Evolutionary conservation across 768 basidiomycete species (phyloP), one percentile per base, ranked within the genome.

Genomic region (Boletus fagicola): DNA sequence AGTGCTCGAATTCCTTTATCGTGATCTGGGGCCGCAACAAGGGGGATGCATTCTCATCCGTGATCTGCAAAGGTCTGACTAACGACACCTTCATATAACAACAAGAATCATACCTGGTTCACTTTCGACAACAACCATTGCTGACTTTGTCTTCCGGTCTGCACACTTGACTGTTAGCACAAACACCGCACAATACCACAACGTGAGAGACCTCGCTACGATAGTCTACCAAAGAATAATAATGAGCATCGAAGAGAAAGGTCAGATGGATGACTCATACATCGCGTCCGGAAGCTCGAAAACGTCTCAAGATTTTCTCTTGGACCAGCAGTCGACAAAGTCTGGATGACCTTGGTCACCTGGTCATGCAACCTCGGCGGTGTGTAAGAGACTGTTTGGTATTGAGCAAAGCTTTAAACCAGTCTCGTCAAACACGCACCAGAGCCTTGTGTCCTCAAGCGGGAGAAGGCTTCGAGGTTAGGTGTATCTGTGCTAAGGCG

Each of bases 61-160:
- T 93, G 58, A 87, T 83, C 89, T 91, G 51, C 61, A 13, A 48
- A 26, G 26, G 18, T 38, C 50, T 45, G 43, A 33, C 26, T 18
- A 51, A 62, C 54, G 47, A 56, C 26, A 45, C 15, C 15, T 11
- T 16, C 52, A 56, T 45, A 39, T 8, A 31, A 54, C 39, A 49
- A 43, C 46, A 39, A 52, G 40, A 1, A 42, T 15, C 59, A 49
- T 65, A 86, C 91, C 80, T 92, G 76, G 18, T 72, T 61, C 60
- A 94, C 85, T 71, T 77, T 88, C 46, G 78, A 75, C 61, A 86
- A 72, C 47, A 94, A 78, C 92, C 92, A 94, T 55, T 78, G 68
- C 69, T 93, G 92, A 64, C 88, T 90, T 71, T 90, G 71, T 66
- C 66, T 83, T 33, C 92, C 92, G 20, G 83, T 87, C 89, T 92